A percentile compares a stretch with the other conserved stretches of the same genome.
These are phyloP conservation scores for Populus hybrid DNA, from an alignment of 441 rosid species.

Conservation along the genomic window DNA sequence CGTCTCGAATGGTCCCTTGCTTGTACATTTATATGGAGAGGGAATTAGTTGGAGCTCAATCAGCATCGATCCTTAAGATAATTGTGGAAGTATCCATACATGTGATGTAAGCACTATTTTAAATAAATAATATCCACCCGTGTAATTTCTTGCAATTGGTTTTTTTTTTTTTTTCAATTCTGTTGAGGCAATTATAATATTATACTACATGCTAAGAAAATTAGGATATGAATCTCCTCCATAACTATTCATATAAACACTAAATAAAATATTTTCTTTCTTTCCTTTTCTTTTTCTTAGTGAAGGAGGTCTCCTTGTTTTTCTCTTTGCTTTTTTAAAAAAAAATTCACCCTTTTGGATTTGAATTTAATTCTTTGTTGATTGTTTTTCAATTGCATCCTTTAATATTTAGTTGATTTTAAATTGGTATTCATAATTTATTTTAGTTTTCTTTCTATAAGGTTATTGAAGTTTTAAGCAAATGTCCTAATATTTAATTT, in stretches of 20 bases:
- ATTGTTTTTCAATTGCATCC: too few relatives aligned
- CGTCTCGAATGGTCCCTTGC: neutral
- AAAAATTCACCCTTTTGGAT: too few relatives aligned
- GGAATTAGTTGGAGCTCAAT: neutral
- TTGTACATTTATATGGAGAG: neutral
- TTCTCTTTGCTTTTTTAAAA: too few relatives aligned
- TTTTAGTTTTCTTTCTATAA: too few relatives aligned
- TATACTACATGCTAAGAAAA: neutral
- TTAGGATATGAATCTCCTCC: neutral
- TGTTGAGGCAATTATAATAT: neutral
- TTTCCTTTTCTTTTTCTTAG: too few relatives aligned
- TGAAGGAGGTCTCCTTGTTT: too few relatives aligned
- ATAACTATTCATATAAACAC: neutral
- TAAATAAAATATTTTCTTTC: too few relatives aligned
- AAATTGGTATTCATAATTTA: too few relatives aligned
- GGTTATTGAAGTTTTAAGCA: too few relatives aligned
- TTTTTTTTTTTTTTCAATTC: neutral
- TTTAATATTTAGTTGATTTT: too few relatives aligned
- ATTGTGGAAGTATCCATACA: neutral
- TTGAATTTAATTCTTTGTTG: too few relatives aligned
- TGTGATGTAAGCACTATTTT: neutral
- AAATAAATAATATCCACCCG: neutral
- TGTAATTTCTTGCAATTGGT: neutral
- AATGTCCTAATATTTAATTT: too few relatives aligned
- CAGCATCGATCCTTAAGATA: neutral